Conservation (phyloP, 441 rosid species). For the Populus hybrid region DNA sequence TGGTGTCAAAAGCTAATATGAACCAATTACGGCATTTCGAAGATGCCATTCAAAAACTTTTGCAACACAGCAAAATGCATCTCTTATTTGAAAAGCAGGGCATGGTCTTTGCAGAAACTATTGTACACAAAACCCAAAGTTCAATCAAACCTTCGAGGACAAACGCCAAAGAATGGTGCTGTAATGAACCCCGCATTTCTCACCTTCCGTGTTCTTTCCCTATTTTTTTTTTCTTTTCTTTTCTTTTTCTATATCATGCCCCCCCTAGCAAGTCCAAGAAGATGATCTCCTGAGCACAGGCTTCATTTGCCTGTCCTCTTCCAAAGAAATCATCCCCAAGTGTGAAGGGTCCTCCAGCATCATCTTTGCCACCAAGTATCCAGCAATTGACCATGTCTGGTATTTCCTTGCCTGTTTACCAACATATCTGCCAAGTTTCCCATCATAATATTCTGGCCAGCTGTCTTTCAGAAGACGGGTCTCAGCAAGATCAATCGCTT, state of each 20-base stretch:
- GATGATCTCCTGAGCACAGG: conserved; percentile 77
- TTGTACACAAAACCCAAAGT: conserved; percentile 37
- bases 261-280: conserved; percentile 72
- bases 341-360: conserved; percentile 97
- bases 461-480: conserved; percentile 69
- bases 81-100: conserved; percentile 27
- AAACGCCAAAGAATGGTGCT: conserved; percentile 27
- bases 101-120: conserved; percentile 29
- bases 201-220: conserved; percentile 5
- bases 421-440: conserved; percentile 68
- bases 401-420: conserved; percentile 89
- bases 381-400: conserved; percentile 95
- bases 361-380: conserved; percentile 96
- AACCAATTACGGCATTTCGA: conserved; percentile 10
- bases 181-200: conserved; percentile 11
- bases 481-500: conserved; percentile 81
- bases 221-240: neutral
- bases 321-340: conserved; percentile 88
- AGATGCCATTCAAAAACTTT: conserved; percentile 15
- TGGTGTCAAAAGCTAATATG: neutral
- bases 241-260: neutral
- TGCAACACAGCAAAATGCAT: conserved; percentile 24
- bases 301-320: conserved; percentile 94
- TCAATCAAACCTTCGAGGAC: conserved; percentile 26
- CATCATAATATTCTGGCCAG: conserved; percentile 97